Evolutionary conservation across 2,329 filamentous ascomycete genomes (phyloP).

Genomic region (Akanthomyces muscarius): DNA sequence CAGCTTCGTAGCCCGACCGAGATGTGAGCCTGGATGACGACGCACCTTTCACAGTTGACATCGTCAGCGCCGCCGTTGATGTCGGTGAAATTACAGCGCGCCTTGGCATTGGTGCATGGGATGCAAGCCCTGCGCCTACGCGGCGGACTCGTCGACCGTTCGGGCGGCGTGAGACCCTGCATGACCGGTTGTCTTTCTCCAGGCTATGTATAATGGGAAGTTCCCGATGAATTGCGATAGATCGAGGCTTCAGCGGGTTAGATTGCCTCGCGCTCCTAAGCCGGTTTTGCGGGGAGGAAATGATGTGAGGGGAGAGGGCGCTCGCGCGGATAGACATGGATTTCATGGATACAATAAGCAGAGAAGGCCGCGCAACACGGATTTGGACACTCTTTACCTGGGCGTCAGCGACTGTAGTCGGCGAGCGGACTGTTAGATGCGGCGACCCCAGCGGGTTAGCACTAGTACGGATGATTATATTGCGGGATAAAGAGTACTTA

Average conservation of each 20-base stretch:
- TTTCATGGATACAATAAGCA: constrained; percentile 12
- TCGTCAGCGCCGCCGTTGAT: constrained; percentile 19
- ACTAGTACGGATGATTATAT: background rate
- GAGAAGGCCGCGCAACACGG: background rate
- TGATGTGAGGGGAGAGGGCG: background rate
- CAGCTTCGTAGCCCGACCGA: background rate
- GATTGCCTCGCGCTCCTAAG: constrained; percentile 4
- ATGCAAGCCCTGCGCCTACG: constrained; percentile 30
- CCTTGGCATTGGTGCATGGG: constrained; percentile 28
- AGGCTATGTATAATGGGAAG: constrained; percentile 7
- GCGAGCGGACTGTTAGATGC: constrained; percentile 5
- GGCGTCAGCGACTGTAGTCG: background rate
- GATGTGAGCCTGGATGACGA: background rate
- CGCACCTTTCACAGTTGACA: constrained; percentile 29
- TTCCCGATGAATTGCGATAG: constrained; percentile 13
- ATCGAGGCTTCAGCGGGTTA: constrained; percentile 5
- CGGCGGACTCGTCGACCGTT: constrained; percentile 24
- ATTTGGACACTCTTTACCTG: constrained; percentile 1
- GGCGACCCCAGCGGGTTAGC: constrained; percentile 10
- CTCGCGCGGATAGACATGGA: background rate
- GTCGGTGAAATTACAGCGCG: constrained; percentile 28
- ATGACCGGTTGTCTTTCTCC: constrained; percentile 19
- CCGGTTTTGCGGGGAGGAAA: background rate
- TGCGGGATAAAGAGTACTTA: background rate
- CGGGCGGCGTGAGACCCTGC: constrained; percentile 19